These are phyloP conservation scores for Leersia perrieri DNA, from an alignment of 176 grass and related monocot genomes.

Conservation along the genomic window DNA sequence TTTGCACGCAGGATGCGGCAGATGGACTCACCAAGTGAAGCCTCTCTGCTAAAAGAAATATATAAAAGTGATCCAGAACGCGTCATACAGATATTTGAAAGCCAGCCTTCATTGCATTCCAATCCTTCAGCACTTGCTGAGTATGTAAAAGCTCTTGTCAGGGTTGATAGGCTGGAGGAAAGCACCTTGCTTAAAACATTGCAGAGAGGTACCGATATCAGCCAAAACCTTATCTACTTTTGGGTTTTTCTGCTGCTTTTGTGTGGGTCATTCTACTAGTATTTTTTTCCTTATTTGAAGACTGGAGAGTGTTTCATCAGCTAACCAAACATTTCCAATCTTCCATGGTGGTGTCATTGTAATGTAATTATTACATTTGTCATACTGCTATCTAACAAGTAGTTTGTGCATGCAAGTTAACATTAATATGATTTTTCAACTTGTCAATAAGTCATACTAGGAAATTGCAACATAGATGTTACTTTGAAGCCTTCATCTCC, in stretches of 20 bases:
- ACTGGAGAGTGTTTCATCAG: neutral
- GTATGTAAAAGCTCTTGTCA: slow-evolving; percentile 82
- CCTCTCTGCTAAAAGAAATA: slow-evolving; percentile 67
- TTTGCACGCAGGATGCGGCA: slow-evolving; percentile 60
- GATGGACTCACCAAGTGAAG: slow-evolving; percentile 50
- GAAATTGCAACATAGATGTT: neutral
- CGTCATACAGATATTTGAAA: slow-evolving; percentile 83
- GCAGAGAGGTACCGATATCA: slow-evolving; percentile 66
- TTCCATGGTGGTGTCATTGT: neutral
- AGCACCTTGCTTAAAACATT: slow-evolving; percentile 74
- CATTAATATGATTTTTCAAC: neutral
- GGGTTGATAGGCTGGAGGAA: slow-evolving; percentile 73
- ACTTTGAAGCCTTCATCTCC: neutral
- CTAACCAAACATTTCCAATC: neutral
- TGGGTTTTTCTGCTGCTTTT: slow-evolving; percentile 17
- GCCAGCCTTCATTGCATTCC: slow-evolving; percentile 68
- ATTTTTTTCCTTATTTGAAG: neutral
- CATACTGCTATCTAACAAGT: neutral
- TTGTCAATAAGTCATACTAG: neutral
- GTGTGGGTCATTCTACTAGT: slow-evolving; percentile 5
- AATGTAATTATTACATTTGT: neutral
- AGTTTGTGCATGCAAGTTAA: neutral
- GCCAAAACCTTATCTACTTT: neutral
- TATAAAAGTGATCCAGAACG: slow-evolving; percentile 80
- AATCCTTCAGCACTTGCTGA: slow-evolving; percentile 80